These are phyloP conservation scores for Agaricales sp. DNA, from an alignment of 1,284 basidiomycete genomes.

Conservation along the genomic window DNA sequence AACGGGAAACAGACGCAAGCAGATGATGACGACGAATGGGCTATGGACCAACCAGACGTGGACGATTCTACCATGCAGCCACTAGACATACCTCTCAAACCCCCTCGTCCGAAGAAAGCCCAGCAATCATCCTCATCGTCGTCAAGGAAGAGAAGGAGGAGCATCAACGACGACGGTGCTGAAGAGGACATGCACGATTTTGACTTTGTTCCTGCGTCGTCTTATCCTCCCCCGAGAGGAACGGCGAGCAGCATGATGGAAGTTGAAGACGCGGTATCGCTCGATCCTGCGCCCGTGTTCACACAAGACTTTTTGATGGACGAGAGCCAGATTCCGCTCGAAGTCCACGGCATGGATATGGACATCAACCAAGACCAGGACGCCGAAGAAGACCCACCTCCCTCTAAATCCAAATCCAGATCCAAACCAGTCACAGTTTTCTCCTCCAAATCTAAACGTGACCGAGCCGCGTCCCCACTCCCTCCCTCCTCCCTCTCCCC, in stretches of 20 bases:
- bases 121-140: conserved; percentile 8
- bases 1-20: conserved; percentile 12
- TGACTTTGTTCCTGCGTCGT: no score
- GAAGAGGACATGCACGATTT: conserved; percentile 12
- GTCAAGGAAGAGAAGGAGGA: conserved; percentile 19
- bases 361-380: conserved; percentile 5
- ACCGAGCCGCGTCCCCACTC: background rate
- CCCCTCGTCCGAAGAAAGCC: no score
- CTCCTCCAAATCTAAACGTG: background rate
- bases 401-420: background rate
- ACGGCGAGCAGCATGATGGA: conserved; percentile 2
- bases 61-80: background rate
- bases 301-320: background rate
- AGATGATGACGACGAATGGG: background rate
- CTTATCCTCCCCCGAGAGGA: background rate
- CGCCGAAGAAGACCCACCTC: background rate
- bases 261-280: conserved; percentile 3
- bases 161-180: conserved; percentile 18
- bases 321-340: no score
- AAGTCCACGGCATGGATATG: conserved; percentile 9
- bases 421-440: background rate
- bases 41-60: no score
- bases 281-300: background rate
- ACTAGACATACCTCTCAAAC: background rate
- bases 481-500: background rate